Base-by-base conservation (phyloP, 805 yeast species). In the Wickerhamiella qilinensis region DNA sequence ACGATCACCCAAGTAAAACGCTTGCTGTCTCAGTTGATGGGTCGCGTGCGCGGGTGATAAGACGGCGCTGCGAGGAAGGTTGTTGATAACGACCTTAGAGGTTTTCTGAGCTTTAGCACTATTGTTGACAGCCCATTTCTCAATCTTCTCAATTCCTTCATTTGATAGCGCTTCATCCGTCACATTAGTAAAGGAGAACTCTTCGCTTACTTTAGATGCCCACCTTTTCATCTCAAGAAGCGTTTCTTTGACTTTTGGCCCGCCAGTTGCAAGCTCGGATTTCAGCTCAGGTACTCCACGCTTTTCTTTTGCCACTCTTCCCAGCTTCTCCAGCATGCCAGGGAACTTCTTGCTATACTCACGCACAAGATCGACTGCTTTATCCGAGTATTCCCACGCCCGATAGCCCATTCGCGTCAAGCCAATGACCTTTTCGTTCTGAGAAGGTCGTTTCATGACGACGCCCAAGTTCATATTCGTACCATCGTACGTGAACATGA, bases 1-100 rank as follows among this genome's bases (percentile, higher is more conserved):
- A 43, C 98, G 71, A 53, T 91, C 96, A 50, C 98, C 98, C 18
- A 91, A 65, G 21, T 70, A 68, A 54, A 91, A 91, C 34, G 66
- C 60, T 62, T 91, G 99, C 30, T 68, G 67, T 40, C 78, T 71
- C 47, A 91, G 66, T 46, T 75, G 65, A 50, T 78, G 76, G 52
- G 71, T 71, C 1, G 94, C 82, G 30, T 68, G 73, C 22, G 70
- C 59, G 6, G 95, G 88, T 48, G 79, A 74, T 43, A 91, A 63
- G 21, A 91, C 68, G 0, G 96, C 94, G 30, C 71, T 74, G 40
- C 77, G 70, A 37, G 96, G 96, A 46, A 86, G 91, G 38, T 84
- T 82, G 46, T 73, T 77, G 46, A 84, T 67, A 29, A 75, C 77
- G 46, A 71, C 72, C 28, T 64, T 60, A 16, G 68, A 64, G 25